Conservation (phyloP, 257 asterid species). For the Solanum neorickii region DNA sequence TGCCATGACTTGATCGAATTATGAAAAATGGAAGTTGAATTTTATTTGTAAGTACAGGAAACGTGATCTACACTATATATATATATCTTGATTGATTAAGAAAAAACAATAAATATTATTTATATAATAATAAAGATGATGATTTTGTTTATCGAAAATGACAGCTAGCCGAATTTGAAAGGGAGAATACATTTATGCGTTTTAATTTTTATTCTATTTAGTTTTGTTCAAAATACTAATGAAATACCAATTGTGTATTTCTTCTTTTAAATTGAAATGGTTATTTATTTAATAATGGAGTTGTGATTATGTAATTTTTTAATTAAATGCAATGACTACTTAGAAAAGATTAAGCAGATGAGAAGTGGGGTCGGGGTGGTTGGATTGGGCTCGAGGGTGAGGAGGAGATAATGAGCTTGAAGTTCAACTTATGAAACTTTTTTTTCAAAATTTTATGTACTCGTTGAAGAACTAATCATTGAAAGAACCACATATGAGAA, state of each 20-base stretch:
- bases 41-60: not conserved
- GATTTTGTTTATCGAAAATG: not conserved
- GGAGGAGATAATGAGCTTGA: not conserved
- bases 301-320: too few relatives aligned
- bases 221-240: not conserved
- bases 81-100: not conserved
- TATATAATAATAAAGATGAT: not conserved
- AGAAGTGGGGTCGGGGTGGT: too few relatives aligned
- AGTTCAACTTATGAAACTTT: not conserved
- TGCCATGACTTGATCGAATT: not conserved
- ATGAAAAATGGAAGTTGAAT: not conserved
- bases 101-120: not conserved
- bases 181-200: not conserved
- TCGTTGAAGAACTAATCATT: not conserved
- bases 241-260: not conserved
- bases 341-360: not conserved
- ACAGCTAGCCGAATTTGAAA: not conserved
- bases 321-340: not conserved
- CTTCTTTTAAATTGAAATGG: not conserved
- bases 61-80: not conserved
- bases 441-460: not conserved
- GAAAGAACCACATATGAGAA: not conserved
- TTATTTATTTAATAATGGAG: not conserved
- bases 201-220: not conserved
- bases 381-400: not conserved